Evolutionary conservation across 768 basidiomycete species (phyloP).

Genomic region (Mycena indigotica): DNA sequence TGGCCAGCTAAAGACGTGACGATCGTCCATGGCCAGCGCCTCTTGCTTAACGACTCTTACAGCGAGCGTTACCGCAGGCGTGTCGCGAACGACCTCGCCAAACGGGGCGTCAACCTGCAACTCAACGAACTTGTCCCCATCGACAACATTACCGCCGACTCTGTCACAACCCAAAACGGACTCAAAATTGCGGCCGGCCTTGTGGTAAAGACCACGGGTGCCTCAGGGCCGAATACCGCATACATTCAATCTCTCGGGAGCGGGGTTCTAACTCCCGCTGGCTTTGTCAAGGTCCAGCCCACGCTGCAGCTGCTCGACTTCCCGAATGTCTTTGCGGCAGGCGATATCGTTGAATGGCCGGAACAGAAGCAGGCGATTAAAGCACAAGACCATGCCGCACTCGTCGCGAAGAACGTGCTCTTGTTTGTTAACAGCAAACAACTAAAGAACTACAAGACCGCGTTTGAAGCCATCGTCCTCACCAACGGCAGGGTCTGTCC

Average conservation of each 20-base stretch:
- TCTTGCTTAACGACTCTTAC: conserved; percentile 49
- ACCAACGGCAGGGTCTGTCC: conserved; percentile 57
- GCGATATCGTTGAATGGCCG: conserved; percentile 63
- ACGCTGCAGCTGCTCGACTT: conserved; percentile 58
- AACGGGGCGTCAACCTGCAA: conserved; percentile 37
- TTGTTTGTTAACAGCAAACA: conserved; percentile 38
- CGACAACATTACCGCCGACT: conserved; percentile 34
- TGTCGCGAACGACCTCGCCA: conserved; percentile 35
- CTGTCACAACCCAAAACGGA: conserved; percentile 41
- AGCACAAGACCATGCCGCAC: conserved; percentile 41
- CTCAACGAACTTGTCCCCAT: conserved; percentile 39
- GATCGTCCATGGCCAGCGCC: conserved; percentile 44
- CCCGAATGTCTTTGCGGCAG: conserved; percentile 62
- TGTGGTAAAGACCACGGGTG: conserved; percentile 32
- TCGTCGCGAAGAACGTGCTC: conserved; percentile 54
- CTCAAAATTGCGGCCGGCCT: conserved; percentile 43
- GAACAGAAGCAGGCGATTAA: conserved; percentile 66
- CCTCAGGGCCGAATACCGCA: conserved; percentile 35
- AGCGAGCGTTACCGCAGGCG: conserved; percentile 44
- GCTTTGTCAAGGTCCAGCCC: conserved; percentile 52
- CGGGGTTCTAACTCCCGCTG: conserved; percentile 39
- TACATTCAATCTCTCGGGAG: conserved; percentile 31
- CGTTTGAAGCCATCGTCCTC: conserved; percentile 54
- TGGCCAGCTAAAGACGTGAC: conserved; percentile 39
- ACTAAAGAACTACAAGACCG: conserved; percentile 46